phyloP scores from a whole-genome alignment of 371 early-diverging fungal species.

The Mucor mucedo region DNA sequence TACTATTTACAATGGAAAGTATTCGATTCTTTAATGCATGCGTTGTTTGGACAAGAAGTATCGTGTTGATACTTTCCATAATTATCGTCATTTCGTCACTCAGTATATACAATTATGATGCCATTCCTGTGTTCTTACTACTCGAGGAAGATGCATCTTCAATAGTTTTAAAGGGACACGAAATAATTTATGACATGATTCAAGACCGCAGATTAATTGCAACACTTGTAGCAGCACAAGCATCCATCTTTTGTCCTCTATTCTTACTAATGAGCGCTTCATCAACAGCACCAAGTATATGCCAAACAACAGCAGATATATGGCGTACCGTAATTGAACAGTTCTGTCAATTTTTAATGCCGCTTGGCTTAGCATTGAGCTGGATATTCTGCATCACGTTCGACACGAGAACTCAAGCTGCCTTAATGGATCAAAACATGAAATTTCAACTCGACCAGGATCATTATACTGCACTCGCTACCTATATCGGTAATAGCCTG shows the following conservation, averaged over 20 bases:
- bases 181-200: conserved; percentile 22
- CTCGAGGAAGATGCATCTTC: conserved; percentile 6
- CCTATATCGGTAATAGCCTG: conserved; percentile 5
- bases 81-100: conserved; percentile 22
- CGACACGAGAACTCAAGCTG: conserved; percentile 26
- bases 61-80: conserved; percentile 20
- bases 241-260: conserved; percentile 37
- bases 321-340: conserved; percentile 19
- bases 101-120: conserved; percentile 13
- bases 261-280: conserved; percentile 18
- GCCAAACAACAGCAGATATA: background rate
- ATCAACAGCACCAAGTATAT: background rate
- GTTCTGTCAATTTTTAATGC: conserved; percentile 44
- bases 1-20: conserved; percentile 1
- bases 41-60: conserved; percentile 22
- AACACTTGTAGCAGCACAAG: conserved; percentile 39
- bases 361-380: conserved; percentile 47
- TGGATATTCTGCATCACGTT: conserved; percentile 49
- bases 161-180: background rate
- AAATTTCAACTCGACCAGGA: background rate
- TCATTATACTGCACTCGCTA: background rate
- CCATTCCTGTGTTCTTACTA: conserved; percentile 19
- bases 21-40: conserved; percentile 9
- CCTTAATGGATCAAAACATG: background rate
- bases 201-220: conserved; percentile 32